These are phyloP conservation scores for Friedmanniomyces endolithicus DNA, from an alignment of 495 filamentous ascomycete species.

Conservation along the genomic window DNA sequence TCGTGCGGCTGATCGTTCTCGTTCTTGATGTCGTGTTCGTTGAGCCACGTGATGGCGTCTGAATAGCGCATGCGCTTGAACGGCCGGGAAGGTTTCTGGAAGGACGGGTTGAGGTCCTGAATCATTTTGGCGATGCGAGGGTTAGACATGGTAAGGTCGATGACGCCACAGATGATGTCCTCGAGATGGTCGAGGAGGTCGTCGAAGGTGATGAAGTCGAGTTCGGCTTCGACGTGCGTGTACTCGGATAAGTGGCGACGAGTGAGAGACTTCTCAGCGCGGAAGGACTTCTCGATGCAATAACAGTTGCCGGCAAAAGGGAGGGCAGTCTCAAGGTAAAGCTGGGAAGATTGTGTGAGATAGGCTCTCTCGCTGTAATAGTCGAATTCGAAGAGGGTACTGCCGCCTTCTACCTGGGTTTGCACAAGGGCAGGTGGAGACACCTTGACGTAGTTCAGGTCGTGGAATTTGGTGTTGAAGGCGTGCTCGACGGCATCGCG, in stretches of 20 bases:
- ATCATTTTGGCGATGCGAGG: constrained; percentile 55
- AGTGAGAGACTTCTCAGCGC: constrained; percentile 89
- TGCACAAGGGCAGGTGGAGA: constrained; percentile 95
- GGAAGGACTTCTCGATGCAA: constrained; percentile 97
- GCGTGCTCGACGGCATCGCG: constrained; percentile 72
- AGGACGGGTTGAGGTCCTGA: constrained; percentile 74
- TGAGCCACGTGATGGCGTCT: constrained; percentile 89
- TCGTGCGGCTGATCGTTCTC: constrained; percentile 80
- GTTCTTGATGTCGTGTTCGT: constrained; percentile 76
- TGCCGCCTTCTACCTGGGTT: constrained; percentile 93
- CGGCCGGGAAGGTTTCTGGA: constrained; percentile 69
- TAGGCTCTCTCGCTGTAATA: constrained; percentile 94
- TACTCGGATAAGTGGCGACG: constrained; percentile 92
- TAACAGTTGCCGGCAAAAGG: constrained; percentile 87
- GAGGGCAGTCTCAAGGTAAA: constrained; percentile 93
- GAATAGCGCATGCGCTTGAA: constrained; percentile 93
- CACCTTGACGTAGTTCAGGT: constrained; percentile 70
- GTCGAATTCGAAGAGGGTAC: constrained; percentile 83
- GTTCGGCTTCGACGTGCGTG: constrained; percentile 91
- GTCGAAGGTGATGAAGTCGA: constrained; percentile 90
- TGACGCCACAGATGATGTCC: constrained; percentile 73
- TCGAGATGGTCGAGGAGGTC: constrained; percentile 89
- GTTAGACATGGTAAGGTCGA: constrained; percentile 62
- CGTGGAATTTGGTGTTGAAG: constrained; percentile 70
- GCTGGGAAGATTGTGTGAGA: constrained; percentile 91